Base-by-base conservation (phyloP, 352 stramenopile species). In the Globisporangium heterothallicum region DNA sequence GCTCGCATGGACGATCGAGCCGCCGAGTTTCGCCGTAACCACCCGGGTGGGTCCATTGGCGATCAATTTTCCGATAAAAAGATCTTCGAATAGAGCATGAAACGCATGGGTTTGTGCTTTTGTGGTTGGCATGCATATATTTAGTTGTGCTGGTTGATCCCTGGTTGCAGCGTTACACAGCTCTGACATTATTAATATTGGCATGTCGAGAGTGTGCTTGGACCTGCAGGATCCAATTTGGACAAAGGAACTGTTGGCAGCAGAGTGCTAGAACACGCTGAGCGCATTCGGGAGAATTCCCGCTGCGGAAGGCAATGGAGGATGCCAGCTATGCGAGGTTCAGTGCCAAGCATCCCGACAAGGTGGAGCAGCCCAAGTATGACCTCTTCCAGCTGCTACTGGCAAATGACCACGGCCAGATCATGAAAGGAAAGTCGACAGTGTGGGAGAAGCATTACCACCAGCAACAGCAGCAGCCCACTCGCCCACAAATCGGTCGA, bases 11-110 rank as follows among this genome's bases (percentile, higher is more conserved):
- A 51, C 6, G 59, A 68, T 36, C 56, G 74, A 1, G 35, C 52
- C 10, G 19, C 56, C 2, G 46, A 55, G 6, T 83, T 93, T 40
- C 63, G 56, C 40, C 47, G 59, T 13, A 93, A 82, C 27, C 83
- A 93, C 40, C 83, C 83, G 22, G 80, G 72, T 3, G 83, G 83
- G n/a, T 59, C 76, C 16, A 88, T 93, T 36, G 83, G 82, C 21
- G 50, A 32, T 8, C 24, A 47, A 4, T 48, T 49, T 27, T 47
- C 34, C 19, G 22, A 47, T 40, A 30, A 21, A n/a, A 6, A 40
- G 4, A n/a, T 2, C 42, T 42, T 19, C n/a, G n/a, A 49, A 56
- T 56, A 42, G 21, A 42, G 19, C 12, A 40, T 42, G 9, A 42
- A 55, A 48, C 44, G 36, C 24, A 47, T 16, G 18, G n/a, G 26